A percentile compares a stretch with the other conserved stretches of the same genome.
phyloP scores from a whole-genome alignment of 2,329 filamentous ascomycete genomes.

The Xylaria sp. region DNA sequence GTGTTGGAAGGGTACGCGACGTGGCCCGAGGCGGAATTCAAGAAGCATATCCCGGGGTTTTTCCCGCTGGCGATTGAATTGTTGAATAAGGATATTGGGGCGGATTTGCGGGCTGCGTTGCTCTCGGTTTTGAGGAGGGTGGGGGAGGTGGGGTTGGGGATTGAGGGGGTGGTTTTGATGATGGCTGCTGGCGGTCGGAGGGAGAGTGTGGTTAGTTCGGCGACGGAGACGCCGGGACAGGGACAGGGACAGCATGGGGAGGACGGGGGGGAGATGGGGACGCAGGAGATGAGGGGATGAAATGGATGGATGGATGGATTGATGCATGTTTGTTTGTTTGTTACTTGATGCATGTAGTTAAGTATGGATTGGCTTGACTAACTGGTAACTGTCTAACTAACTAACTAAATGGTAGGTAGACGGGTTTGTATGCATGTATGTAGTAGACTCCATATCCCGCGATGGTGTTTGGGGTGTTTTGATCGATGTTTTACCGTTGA shows the following conservation, averaged over 20 bases:
- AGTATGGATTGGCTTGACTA: no score
- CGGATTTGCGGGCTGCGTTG: constrained; percentile 72
- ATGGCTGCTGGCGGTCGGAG: constrained; percentile 32
- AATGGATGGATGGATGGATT: no score
- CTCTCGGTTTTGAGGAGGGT: constrained; percentile 74
- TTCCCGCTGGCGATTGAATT: constrained; percentile 83
- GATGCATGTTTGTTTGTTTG: background rate
- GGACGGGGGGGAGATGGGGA: constrained; percentile 24
- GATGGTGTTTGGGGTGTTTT: no score
- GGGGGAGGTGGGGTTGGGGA: constrained; percentile 67
- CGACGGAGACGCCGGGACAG: constrained; percentile 15
- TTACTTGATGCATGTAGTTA: background rate
- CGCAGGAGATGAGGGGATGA: constrained; percentile 10
- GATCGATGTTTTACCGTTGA: no score
- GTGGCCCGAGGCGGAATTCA: constrained; percentile 76
- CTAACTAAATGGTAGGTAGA: no score
- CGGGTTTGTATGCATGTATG: no score
- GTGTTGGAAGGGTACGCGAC: constrained; percentile 88
- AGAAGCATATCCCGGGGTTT: constrained; percentile 72
- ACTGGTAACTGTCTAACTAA: no score
- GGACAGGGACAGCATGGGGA: constrained; percentile 17
- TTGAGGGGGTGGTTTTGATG: constrained; percentile 43
- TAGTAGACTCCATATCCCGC: no score
- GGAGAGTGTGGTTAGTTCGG: constrained; percentile 38
- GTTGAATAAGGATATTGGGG: constrained; percentile 71